These are phyloP conservation scores for Tranzscheliella williamsii DNA, from an alignment of 1,284 basidiomycete species.

Conservation along the genomic window DNA sequence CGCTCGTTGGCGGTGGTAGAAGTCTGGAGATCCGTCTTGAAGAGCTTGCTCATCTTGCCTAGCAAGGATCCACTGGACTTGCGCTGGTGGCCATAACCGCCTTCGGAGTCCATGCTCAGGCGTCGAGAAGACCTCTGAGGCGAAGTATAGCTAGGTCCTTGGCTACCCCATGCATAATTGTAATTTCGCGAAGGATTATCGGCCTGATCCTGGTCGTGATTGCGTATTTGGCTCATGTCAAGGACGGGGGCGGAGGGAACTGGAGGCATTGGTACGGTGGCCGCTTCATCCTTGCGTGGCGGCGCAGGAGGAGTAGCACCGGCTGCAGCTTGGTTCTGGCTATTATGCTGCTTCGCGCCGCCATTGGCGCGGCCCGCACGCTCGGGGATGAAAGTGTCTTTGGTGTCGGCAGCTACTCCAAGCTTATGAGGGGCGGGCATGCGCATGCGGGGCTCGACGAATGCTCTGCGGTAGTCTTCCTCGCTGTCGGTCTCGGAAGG, in stretches of 20 bases:
- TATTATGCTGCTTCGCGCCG: not conserved
- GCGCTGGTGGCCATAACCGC: conserved; percentile 28
- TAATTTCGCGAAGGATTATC: not conserved
- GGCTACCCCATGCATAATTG: not conserved
- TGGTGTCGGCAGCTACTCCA: conserved; percentile 31
- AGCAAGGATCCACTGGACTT: conserved; percentile 49
- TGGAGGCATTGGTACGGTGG: conserved; percentile 29
- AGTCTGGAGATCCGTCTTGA: conserved; percentile 53
- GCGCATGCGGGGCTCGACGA: conserved; percentile 36
- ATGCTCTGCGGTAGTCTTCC: conserved; percentile 39
- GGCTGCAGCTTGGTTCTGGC: no score
- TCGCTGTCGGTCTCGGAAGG: conserved; percentile 44
- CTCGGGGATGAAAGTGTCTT: conserved; percentile 29
- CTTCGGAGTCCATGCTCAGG: conserved; percentile 23
- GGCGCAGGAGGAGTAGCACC: conserved; percentile 12
- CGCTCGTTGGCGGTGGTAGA: conserved; percentile 4
- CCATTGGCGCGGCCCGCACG: conserved; percentile 1
- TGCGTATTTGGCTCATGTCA: conserved; percentile 36
- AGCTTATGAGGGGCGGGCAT: conserved; percentile 40
- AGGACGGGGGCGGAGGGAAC: conserved; percentile 45
- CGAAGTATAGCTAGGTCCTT: conserved; percentile 5
- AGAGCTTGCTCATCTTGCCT: conserved; percentile 52
- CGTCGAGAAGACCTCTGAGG: conserved; percentile 30
- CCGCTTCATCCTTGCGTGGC: conserved; percentile 20
- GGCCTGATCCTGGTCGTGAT: conserved; percentile 22